Base-by-base conservation (phyloP, 768 basidiomycete genomes). In the Tremella yokohamensis region DNA sequence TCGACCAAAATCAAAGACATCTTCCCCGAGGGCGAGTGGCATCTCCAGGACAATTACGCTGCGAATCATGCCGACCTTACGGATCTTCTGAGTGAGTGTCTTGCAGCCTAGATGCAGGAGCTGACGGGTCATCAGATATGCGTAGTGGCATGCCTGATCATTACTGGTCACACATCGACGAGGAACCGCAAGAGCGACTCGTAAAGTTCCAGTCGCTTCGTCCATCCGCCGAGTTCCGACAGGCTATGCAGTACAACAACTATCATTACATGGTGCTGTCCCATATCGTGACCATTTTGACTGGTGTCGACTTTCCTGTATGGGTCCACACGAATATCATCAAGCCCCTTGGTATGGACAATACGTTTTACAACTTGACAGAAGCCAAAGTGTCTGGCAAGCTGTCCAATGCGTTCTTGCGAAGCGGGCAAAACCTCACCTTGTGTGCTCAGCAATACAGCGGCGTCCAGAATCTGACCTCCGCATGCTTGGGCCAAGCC, bases 231-330 rank as follows among this genome's bases (percentile, higher is more conserved):
- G 62, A 66, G 40, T 49, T 74, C 18, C 64, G 73, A 0, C 44
- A 65, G 49, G 13, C 39, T 12, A 65, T 52, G 57, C 73, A 73
- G 47, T 76, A 76, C 66, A 65, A 65, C 54, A 76, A 76, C 52
- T 38, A 61, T 9, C 59, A 58, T 34, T 75, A 68, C 53, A 44
- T 60, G 1, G 42, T 58, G 18, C 34, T 69, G 1, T 60, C 64
- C 3, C 42, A 64, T 24, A 52, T 76, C 7, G 54, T 71, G 15
- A 20, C 58, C 34, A 44, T 34, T 9, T 54, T 71, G 38, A 60
- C 68, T 12, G 58, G 56, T 1, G 40, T 56, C 1, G 19, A 60
- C 0, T 67, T 68, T 24, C 40, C 47, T 6, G 52, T 58, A 1
- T 74, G 60, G 52, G 68, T 71, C 15, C 19, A 65, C 29, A 22